Evolutionary conservation across 148 eudicot species (phyloP), one percentile per base, ranked within the genome.

Genomic region (Persicaria maculosa): DNA sequence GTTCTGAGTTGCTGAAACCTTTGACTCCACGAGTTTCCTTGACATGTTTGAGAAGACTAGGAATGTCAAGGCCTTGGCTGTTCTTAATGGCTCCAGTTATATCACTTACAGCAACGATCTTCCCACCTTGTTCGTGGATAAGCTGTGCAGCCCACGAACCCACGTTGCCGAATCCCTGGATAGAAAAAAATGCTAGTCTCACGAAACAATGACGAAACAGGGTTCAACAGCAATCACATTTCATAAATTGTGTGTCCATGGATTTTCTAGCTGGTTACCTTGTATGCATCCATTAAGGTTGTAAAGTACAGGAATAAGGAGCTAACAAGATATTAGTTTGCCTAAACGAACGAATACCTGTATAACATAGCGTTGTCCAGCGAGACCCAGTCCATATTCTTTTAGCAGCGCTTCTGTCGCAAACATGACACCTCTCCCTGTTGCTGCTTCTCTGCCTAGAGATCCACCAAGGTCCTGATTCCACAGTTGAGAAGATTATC

Each of bases 101-200:
- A 75, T 95, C 98, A 75, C 96, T 95, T 9, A 88, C 93, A 50
- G 98, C 98, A 20, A 95, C 92, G 64, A 95, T 71, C 79, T 82
- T 95, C 52, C 98, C 98, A 40, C 97, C 98, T 46, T 79, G 78
- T 79, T 95, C 93, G 72, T 80, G 74, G 73, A 95, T 88, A 59
- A 95, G 93, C 55, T 86, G 85, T 69, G 98, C 97, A 47, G 98
- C 98, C 97, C 97, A 92, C 2, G 98, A 88, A 61, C 98, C 98
- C 50, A 95, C 98, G 79, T 95, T 95, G 16, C 98, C 73, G 43
- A 71, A 71, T 45, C 73, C 73, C 73, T 71, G 6, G 4, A 5
- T 7, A 65, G 62, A 40, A 0, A 43, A 65, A 16, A n/a, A 54
- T 5, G 19, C 58, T 54, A 54, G 6, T 54, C 20, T 16, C 58